phyloP scores from a whole-genome alignment of 495 filamentous ascomycete genomes.

The Schizothecium vesticola region DNA sequence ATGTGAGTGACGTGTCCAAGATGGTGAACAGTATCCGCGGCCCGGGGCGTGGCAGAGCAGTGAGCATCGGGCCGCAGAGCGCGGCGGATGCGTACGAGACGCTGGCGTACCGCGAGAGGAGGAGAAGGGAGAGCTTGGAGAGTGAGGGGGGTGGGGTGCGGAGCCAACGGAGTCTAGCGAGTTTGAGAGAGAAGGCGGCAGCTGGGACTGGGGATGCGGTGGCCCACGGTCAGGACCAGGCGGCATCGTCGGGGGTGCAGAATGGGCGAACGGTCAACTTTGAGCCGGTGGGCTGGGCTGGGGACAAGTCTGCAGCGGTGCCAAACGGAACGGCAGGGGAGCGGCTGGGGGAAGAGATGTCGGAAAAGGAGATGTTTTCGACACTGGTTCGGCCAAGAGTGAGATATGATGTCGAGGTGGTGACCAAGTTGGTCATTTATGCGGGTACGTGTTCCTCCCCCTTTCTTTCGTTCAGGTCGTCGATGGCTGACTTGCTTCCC shows the following conservation, averaged over 20 bases:
- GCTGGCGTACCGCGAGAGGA: slow-evolving; percentile 82
- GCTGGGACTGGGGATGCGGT: slow-evolving; percentile 14
- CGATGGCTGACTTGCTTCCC: not conserved
- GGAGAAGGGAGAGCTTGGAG: slow-evolving; percentile 65
- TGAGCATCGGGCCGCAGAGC: slow-evolving; percentile 91
- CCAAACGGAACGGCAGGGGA: slow-evolving; percentile 26
- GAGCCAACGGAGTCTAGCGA: slow-evolving; percentile 24
- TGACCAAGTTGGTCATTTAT: slow-evolving; percentile 96
- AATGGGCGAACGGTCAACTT: slow-evolving; percentile 49
- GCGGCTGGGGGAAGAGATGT: slow-evolving; percentile 44
- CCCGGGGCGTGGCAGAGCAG: slow-evolving; percentile 66
- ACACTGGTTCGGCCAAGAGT: slow-evolving; percentile 81
- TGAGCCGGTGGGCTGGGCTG: slow-evolving; percentile 57
- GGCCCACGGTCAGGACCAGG: slow-evolving; percentile 13
- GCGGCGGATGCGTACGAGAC: slow-evolving; percentile 95
- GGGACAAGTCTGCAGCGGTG: too few relatives aligned
- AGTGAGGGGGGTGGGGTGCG: slow-evolving; percentile 19
- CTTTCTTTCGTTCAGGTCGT: not conserved
- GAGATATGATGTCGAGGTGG: slow-evolving; percentile 93
- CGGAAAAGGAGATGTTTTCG: slow-evolving; percentile 77
- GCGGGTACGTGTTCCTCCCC: slow-evolving; percentile 50
- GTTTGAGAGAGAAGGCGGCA: slow-evolving; percentile 14
- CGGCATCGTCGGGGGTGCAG: slow-evolving; percentile 25
- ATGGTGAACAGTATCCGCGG: slow-evolving; percentile 75
- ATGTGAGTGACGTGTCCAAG: slow-evolving; percentile 73